Conservation (phyloP, 2,329 filamentous ascomycete genomes). For the Trichoderma guizhouense region DNA sequence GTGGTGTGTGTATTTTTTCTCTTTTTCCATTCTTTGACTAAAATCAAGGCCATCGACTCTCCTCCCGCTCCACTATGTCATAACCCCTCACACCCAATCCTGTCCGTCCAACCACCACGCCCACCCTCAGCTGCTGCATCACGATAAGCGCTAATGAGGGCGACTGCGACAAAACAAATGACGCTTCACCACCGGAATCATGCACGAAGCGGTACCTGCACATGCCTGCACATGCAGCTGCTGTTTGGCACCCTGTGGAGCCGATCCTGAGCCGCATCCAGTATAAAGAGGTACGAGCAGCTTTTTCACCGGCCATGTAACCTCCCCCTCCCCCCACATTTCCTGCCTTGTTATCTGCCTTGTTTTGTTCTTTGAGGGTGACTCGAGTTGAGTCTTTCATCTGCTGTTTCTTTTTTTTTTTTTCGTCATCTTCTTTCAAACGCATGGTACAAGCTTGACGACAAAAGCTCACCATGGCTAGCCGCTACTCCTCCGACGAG, state of each 20-base stretch:
- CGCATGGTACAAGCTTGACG: neutral
- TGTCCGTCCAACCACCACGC: neutral
- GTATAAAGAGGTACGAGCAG: constrained; percentile 1
- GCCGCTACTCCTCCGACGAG: constrained; percentile 51
- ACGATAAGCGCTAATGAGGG: constrained; percentile 1
- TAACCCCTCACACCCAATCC: neutral
- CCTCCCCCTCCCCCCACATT: neutral
- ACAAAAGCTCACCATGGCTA: constrained; percentile 28
- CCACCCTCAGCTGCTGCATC: neutral
- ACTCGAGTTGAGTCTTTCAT: neutral
- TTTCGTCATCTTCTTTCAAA: neutral
- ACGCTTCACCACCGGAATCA: neutral
- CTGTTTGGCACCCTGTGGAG: constrained; percentile 13
- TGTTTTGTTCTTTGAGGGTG: neutral
- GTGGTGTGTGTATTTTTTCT: neutral
- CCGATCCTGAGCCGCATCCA: neutral
- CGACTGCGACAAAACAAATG: neutral
- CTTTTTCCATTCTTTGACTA: neutral
- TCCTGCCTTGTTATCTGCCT: constrained; percentile 2
- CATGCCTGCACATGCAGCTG: constrained; percentile 6
- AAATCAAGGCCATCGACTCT: neutral
- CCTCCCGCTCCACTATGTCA: neutral
- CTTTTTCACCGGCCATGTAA: neutral
- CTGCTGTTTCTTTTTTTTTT: neutral
- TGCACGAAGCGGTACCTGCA: neutral